Evolutionary conservation across 1,284 basidiomycete genomes (phyloP).

Genomic region (Thelephora terrestris): DNA sequence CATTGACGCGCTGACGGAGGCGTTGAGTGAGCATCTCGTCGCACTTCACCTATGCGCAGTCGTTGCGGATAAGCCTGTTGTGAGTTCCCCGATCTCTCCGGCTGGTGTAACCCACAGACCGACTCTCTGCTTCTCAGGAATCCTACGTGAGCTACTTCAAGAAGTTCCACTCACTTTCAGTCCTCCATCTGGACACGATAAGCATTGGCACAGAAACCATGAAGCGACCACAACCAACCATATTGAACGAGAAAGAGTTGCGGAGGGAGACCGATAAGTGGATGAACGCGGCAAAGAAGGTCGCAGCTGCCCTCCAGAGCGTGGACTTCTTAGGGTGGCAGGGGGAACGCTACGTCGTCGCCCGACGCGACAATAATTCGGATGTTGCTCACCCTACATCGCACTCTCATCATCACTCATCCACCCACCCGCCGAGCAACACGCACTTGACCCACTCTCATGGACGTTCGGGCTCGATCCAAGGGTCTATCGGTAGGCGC

Average conservation of each 20-base stretch:
- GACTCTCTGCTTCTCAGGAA: constrained; percentile 27
- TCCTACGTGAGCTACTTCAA: constrained; percentile 38
- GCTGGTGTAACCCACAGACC: neutral
- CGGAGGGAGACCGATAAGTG: constrained; percentile 46
- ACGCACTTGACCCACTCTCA: too few species aligned
- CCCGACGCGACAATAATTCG: constrained; percentile 19
- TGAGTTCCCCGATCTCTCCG: constrained; percentile 19
- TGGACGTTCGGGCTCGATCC: neutral
- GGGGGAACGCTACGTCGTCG: constrained; percentile 56
- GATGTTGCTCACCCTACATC: too few species aligned
- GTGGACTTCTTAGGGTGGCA: constrained; percentile 62
- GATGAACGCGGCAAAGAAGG: constrained; percentile 36
- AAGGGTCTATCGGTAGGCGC: constrained; percentile 9
- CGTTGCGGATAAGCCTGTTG: constrained; percentile 38
- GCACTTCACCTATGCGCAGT: constrained; percentile 43
- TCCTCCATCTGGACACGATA: constrained; percentile 42
- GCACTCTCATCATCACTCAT: too few species aligned
- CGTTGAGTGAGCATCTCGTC: constrained; percentile 38
- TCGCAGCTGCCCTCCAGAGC: constrained; percentile 37
- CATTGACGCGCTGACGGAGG: constrained; percentile 26
- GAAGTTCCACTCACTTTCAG: constrained; percentile 37
- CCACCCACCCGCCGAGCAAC: too few species aligned
- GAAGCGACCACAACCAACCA: constrained; percentile 43
- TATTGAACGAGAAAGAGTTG: constrained; percentile 50
- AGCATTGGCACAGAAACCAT: constrained; percentile 22